These are phyloP conservation scores for Wickerhamiella galacta DNA, from an alignment of 805 yeast genomes.

Conservation along the genomic window DNA sequence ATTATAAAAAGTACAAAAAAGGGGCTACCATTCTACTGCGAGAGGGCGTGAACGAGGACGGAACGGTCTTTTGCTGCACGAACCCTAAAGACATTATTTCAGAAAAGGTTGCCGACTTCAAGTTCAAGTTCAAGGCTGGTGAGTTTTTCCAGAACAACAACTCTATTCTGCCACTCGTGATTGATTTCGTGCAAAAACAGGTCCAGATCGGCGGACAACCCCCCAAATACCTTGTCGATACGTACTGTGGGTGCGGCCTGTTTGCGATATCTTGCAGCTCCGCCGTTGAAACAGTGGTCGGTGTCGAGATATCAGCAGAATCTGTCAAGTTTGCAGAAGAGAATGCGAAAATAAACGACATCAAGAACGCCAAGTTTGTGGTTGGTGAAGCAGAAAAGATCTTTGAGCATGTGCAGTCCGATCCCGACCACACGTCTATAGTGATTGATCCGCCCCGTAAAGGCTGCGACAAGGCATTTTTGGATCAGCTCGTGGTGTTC, in stretches of 20 bases:
- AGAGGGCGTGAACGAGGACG: conserved; percentile 37
- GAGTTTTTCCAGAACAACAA: conserved; percentile 95
- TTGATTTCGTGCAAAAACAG: conserved; percentile 63
- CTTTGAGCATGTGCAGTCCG: conserved; percentile 48
- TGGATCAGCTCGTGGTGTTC: conserved; percentile 70
- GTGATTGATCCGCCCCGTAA: conserved; percentile 95
- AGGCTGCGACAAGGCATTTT: conserved; percentile 81
- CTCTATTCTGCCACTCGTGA: conserved; percentile 70
- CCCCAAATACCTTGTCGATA: conserved; percentile 68
- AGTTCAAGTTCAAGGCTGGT: conserved; percentile 82
- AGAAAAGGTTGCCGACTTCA: conserved; percentile 47
- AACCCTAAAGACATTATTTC: conserved; percentile 61
- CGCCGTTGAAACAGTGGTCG: conserved; percentile 70
- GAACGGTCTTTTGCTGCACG: conserved; percentile 60
- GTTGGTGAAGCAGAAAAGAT: conserved; percentile 87
- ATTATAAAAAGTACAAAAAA: conserved; percentile 36
- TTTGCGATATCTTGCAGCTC: conserved; percentile 75
- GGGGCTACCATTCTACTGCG: conserved; percentile 81
- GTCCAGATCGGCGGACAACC: conserved; percentile 29
- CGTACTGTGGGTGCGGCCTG: conserved; percentile 91
- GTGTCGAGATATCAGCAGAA: conserved; percentile 87
- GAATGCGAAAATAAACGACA: conserved; percentile 62
- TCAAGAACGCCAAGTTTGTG: conserved; percentile 65
- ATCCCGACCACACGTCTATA: conserved; percentile 63
- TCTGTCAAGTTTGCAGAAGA: conserved; percentile 73